Evolutionary conservation across 2,329 filamentous ascomycete species (phyloP).

Genomic region (Apiospora malaysiana): DNA sequence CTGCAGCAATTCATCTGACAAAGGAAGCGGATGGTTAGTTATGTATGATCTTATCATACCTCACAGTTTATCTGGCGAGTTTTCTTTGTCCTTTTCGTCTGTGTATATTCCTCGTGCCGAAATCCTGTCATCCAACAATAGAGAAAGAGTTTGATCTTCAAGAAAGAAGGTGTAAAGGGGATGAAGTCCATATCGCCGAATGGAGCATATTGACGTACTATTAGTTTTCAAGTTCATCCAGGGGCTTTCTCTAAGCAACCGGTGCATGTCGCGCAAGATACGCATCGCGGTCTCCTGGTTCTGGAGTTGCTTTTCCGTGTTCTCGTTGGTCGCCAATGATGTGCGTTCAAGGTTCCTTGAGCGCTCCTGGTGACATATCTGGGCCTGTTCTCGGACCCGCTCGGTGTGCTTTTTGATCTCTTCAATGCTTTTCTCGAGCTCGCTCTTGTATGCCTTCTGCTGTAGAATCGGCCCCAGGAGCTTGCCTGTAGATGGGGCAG

Average conservation of each 20-base stretch:
- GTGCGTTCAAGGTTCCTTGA: neutral
- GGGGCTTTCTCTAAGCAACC: neutral
- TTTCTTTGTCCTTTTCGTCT: too few species aligned
- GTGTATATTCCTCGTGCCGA: too few species aligned
- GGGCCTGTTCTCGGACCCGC: slow-evolving; percentile 19
- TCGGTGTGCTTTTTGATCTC: neutral
- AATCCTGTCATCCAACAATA: too few species aligned
- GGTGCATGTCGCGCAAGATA: neutral
- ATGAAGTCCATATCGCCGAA: neutral
- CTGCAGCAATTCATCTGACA: neutral
- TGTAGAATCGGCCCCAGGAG: neutral
- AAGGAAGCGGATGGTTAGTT: neutral
- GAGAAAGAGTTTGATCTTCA: too few species aligned
- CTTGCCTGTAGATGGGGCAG: too few species aligned
- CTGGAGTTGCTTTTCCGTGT: neutral
- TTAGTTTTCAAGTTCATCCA: neutral
- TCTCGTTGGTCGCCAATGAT: neutral
- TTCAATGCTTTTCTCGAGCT: slow-evolving; percentile 6
- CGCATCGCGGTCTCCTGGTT: neutral
- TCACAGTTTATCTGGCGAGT: too few species aligned
- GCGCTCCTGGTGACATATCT: neutral
- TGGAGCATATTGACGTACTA: neutral
- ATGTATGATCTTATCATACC: neutral
- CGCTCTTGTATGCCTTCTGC: slow-evolving; percentile 4
- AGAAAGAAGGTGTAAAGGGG: too few species aligned